Conservation (phyloP, 2,329 filamentous ascomycete genomes). For the Bipolaris cookei region DNA sequence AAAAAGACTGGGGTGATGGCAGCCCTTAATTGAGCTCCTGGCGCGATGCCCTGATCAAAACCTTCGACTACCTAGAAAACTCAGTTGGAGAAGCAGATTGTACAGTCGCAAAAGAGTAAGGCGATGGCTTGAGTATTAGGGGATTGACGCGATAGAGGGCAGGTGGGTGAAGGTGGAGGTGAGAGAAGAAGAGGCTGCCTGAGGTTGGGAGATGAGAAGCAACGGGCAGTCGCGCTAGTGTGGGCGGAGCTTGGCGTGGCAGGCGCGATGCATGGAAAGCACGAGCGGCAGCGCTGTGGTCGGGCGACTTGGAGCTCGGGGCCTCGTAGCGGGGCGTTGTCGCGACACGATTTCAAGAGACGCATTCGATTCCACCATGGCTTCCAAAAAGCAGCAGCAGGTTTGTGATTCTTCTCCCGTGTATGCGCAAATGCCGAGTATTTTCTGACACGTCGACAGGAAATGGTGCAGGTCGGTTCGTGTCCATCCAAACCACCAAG, state of each 20-base stretch:
- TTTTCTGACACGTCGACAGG: constrained; percentile 61
- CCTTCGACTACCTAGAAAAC: not conserved
- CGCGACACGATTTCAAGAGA: constrained; percentile 7
- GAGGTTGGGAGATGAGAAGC: constrained; percentile 31
- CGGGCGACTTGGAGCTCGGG: constrained; percentile 18
- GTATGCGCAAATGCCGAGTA: not conserved
- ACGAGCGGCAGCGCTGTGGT: constrained; percentile 12
- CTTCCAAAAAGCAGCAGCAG: constrained; percentile 57
- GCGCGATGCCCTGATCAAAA: not conserved
- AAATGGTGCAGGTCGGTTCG: constrained; percentile 99
- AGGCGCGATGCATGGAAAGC: constrained; percentile 16
- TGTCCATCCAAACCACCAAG: constrained; percentile 45
- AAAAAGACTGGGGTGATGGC: not conserved
- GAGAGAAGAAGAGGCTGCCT: constrained; percentile 25
- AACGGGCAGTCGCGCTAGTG: constrained; percentile 18
- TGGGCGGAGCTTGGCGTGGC: constrained; percentile 28
- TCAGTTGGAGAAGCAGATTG: not conserved
- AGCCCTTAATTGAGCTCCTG: not conserved
- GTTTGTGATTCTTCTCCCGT: constrained; percentile 25
- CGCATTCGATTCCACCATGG: constrained; percentile 44
- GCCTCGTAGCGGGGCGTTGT: constrained; percentile 25
- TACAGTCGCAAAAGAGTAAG: not conserved
- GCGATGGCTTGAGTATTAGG: not conserved
- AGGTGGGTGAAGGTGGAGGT: constrained; percentile 4
- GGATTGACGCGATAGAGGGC: not conserved